Evolutionary conservation across 2,329 filamentous ascomycete species (phyloP).

Genomic region (Aspergillus amoenus): DNA sequence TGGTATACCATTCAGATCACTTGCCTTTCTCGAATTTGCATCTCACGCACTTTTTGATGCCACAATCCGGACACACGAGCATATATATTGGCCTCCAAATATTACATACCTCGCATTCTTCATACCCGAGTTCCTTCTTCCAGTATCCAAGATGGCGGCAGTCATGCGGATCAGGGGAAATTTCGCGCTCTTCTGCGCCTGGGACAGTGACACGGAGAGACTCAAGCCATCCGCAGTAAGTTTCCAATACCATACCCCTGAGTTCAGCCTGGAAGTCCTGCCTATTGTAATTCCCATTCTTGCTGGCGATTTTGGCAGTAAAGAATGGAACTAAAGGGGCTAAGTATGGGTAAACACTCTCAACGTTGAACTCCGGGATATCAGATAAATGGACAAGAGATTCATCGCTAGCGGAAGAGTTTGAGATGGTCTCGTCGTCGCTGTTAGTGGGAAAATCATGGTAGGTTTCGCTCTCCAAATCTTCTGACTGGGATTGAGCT

Average conservation of each 20-base stretch:
- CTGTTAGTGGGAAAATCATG: background rate
- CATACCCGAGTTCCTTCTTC: constrained; percentile 22
- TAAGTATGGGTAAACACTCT: constrained; percentile 7
- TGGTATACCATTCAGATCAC: background rate
- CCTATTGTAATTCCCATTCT: constrained; percentile 21
- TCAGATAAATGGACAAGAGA: background rate
- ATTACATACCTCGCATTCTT: constrained; percentile 27
- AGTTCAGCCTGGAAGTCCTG: constrained; percentile 28
- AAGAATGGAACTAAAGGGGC: constrained; percentile 26
- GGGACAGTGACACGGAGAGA: constrained; percentile 19
- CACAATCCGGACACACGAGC: constrained; percentile 30
- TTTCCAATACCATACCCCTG: constrained; percentile 28
- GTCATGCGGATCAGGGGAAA: background rate
- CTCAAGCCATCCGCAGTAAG: constrained; percentile 28
- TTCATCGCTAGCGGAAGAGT: background rate
- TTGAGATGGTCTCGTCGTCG: background rate
- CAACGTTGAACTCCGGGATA: background rate
- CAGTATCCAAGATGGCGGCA: constrained; percentile 31
- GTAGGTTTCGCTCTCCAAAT: background rate
- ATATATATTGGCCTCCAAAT: constrained; percentile 30
- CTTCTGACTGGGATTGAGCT: background rate
- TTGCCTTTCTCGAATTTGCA: constrained; percentile 26
- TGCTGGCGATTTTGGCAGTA: constrained; percentile 23
- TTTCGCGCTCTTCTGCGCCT: constrained; percentile 1
- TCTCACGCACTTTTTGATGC: constrained; percentile 27